Evolutionary conservation across 495 filamentous ascomycete species (phyloP).

Genomic region (Bacidia rubella): DNA sequence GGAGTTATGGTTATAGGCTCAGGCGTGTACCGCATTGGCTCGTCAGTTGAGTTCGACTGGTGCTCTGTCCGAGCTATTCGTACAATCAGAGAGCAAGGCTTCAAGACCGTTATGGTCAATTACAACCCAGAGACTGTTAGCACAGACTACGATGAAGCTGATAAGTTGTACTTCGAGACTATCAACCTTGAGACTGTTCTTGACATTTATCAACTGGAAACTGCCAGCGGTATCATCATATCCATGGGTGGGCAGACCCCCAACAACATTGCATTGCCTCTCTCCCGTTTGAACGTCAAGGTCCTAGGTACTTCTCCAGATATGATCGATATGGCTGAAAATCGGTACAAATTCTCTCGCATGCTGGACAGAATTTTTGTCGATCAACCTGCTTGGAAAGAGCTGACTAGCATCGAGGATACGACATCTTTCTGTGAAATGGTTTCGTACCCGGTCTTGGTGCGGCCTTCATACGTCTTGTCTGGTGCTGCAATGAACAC

Average conservation of each 20-base stretch:
- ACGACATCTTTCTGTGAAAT: slow-evolving; percentile 74
- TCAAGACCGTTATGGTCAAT: slow-evolving; percentile 98
- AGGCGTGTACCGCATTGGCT: slow-evolving; percentile 94
- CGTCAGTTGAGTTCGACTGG: slow-evolving; percentile 98
- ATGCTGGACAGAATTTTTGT: slow-evolving; percentile 91
- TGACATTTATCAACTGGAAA: slow-evolving; percentile 88
- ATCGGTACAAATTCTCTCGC: slow-evolving; percentile 96
- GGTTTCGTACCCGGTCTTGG: slow-evolving; percentile 86
- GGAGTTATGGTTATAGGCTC: slow-evolving; percentile 95
- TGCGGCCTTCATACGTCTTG: slow-evolving; percentile 92
- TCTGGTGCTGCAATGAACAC: slow-evolving; percentile 99
- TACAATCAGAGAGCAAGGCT: slow-evolving; percentile 72
- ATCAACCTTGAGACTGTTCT: slow-evolving; percentile 90
- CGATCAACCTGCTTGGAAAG: slow-evolving; percentile 96
- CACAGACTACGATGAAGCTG: slow-evolving; percentile 95
- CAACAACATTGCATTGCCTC: slow-evolving; percentile 90
- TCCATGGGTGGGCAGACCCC: slow-evolving; percentile 98
- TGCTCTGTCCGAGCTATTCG: slow-evolving; percentile 94
- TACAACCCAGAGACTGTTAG: slow-evolving; percentile 90
- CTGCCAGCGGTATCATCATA: slow-evolving; percentile 79
- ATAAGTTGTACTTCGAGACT: slow-evolving; percentile 92
- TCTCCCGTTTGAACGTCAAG: slow-evolving; percentile 79
- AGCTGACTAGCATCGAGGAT: slow-evolving; percentile 80
- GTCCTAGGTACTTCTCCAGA: slow-evolving; percentile 92
- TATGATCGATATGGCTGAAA: slow-evolving; percentile 97